These are phyloP conservation scores for Brassica juncea DNA, from an alignment of 345 rosid species.

Conservation along the genomic window DNA sequence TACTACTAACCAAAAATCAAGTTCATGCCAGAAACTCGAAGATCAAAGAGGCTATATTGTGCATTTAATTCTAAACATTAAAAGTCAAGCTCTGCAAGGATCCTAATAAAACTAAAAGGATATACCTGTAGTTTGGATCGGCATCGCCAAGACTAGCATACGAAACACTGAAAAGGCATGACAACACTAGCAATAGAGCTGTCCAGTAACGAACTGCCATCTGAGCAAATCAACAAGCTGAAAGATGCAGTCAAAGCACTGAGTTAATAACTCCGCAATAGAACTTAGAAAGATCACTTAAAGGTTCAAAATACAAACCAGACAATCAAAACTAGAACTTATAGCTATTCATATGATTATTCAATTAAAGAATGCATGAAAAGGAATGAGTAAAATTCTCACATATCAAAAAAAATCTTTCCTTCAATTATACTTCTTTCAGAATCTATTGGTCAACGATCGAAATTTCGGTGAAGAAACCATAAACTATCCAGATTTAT, in stretches of 20 bases:
- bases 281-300: not conserved
- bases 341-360: not conserved
- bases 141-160: slow-evolving; percentile 77
- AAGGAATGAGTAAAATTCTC: slow-evolving; percentile 1
- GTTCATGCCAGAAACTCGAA: not conserved
- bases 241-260: slow-evolving; percentile 9
- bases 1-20: slow-evolving; percentile 8
- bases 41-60: not conserved
- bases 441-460: slow-evolving; percentile 5
- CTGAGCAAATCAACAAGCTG: slow-evolving; percentile 29
- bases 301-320: slow-evolving; percentile 4
- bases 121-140: slow-evolving; percentile 67
- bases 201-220: slow-evolving; percentile 42
- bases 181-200: slow-evolving; percentile 34
- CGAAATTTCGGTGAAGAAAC: not conserved
- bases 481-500: not conserved
- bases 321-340: not conserved
- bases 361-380: not conserved
- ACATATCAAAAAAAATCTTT: not conserved
- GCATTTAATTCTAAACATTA: not conserved
- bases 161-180: slow-evolving; percentile 44
- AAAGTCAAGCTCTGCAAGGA: not conserved
- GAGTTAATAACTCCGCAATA: not conserved
- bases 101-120: not conserved
- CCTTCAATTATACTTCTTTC: not conserved